A percentile compares a stretch with the other conserved stretches of the same genome.
Conservation (phyloP, 495 filamentous ascomycete genomes). For the Ascodesmis nigricans region DNA sequence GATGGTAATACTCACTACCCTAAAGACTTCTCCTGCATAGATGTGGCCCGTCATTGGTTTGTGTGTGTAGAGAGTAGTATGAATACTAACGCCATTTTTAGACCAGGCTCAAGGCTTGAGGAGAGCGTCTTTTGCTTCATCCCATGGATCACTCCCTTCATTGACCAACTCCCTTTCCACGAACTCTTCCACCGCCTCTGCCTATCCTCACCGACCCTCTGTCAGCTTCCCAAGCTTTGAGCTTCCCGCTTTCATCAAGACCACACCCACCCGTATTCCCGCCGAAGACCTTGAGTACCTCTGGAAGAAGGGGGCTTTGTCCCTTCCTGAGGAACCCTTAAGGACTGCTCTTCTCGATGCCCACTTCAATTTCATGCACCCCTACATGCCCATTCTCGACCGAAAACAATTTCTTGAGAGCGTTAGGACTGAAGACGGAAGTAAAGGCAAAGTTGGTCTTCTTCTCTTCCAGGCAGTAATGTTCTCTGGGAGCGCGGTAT, state of each 20-base stretch:
- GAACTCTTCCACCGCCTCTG: conserved; percentile 23
- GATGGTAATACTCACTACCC: no score
- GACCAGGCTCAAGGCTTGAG: conserved; percentile 24
- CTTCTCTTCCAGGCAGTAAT: conserved; percentile 63
- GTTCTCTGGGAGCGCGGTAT: conserved; percentile 47
- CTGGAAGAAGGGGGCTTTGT: conserved; percentile 49
- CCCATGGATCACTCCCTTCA: conserved; percentile 26
- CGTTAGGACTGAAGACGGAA: conserved; percentile 41
- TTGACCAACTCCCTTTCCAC: conserved; percentile 21
- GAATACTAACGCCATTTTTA: no score
- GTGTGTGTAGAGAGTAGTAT: no score
- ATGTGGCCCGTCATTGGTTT: no score
- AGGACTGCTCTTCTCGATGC: conserved; percentile 52
- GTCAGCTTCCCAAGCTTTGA: conserved; percentile 25
- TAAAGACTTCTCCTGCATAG: no score
- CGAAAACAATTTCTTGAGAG: conserved; percentile 47
- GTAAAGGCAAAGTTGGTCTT: conserved; percentile 45
- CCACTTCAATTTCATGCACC: conserved; percentile 67
- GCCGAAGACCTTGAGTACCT: conserved; percentile 57
- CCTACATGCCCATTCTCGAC: conserved; percentile 74
- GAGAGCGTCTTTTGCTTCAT: conserved; percentile 31
- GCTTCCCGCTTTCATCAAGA: conserved; percentile 50
- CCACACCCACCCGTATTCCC: conserved; percentile 43
- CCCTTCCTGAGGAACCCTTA: conserved; percentile 39
- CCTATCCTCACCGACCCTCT: conserved; percentile 24